Evolutionary conservation across 1,284 basidiomycete species (phyloP), one percentile per base, ranked within the genome.

Genomic region (Irpex sp.): DNA sequence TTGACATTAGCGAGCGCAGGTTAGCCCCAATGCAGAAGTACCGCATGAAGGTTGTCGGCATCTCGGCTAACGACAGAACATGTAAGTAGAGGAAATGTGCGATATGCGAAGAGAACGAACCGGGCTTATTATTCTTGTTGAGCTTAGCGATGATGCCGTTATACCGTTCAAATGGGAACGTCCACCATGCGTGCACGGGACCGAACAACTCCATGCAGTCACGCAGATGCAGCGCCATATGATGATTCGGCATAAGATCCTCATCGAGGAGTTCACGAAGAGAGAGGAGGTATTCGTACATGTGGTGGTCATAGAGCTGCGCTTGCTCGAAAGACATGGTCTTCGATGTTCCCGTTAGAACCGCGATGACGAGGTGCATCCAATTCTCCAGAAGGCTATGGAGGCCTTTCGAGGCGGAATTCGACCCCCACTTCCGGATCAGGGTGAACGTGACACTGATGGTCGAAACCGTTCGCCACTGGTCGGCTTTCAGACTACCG

Each of bases 401-500:
- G 4, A 65, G 21, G 35, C 19, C 31, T 33, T 15, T 5, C 11
- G 49, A 26, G 6, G 63, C 47, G 26, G 53, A 8, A 4, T 54
- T 13, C 15, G 5, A 9, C 19, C 63, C 65, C 69, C 68, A 69
- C 6, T 66, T 26, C 5, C 64, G 35, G n/a, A 67, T 61, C 1
- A 71, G 65, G 0, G 66, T 67, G n/a, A 69, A 66, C 15, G 63
- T 51, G n/a, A 73, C 58, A 33, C 63, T 60, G 15, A 74, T 61
- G 0, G 63, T 65, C 35, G 65, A 66, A 3, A 65, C 59, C 6
- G 68, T 68, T 1, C 66, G 21, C 70, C 70, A 74, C 33, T 73
- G 67, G 60, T 74, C 71, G 1, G 72, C 72, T 33, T 64, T 69
- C 35, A 73, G 65, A 49, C 68, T 71, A 9, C 70, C 70, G 43